Conservation (phyloP, 352 stramenopile genomes). For the Pelagophyceae sp. region DNA sequence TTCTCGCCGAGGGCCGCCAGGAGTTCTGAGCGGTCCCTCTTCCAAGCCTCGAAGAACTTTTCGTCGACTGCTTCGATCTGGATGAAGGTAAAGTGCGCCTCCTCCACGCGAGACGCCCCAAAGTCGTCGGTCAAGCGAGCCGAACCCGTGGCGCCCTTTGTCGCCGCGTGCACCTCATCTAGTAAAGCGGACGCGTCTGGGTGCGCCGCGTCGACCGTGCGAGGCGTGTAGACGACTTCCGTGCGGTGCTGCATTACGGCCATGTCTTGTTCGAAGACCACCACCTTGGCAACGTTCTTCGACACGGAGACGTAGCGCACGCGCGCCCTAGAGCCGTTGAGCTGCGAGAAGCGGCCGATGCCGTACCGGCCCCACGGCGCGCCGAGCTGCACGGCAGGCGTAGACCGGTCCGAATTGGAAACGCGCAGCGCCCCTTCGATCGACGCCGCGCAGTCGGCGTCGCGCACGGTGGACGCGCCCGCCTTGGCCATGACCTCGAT, state of each 20-base stretch:
- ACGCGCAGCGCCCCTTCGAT: neutral
- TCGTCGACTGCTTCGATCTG: neutral
- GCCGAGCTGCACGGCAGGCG: no score
- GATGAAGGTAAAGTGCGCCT: neutral
- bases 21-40: neutral
- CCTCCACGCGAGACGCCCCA: neutral
- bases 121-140: no score
- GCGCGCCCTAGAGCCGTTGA: neutral
- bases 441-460: neutral
- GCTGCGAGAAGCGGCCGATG: neutral
- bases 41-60: neutral
- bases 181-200: neutral
- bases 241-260: neutral
- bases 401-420: no score
- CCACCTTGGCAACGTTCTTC: slow-evolving; percentile 1
- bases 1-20: slow-evolving; percentile 4
- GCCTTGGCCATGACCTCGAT: slow-evolving; percentile 6
- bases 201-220: neutral
- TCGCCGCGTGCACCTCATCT: neutral
- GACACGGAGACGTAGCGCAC: slow-evolving; percentile 1
- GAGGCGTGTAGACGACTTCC: neutral
- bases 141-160: no score
- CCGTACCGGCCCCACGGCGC: slow-evolving; percentile 2
- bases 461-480: slow-evolving; percentile 10
- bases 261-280: slow-evolving; percentile 12